phyloP scores from a whole-genome alignment of 441 rosid genomes.

The Dalechampia spathulata region DNA sequence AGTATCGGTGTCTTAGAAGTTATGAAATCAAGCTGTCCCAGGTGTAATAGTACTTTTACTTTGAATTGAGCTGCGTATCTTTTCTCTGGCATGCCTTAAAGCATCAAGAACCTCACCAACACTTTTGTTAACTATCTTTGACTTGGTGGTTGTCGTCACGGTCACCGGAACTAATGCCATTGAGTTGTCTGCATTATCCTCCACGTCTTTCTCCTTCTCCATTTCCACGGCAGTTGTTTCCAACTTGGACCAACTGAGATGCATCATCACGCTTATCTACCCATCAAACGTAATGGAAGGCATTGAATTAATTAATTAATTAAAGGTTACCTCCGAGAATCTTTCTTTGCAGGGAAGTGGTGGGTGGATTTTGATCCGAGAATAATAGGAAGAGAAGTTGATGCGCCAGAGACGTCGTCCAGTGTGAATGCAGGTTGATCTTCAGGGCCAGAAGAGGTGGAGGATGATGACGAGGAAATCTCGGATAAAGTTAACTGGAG shows the following conservation, averaged over 20 bases:
- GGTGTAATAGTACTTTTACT: constrained; percentile 28
- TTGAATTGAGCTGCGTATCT: constrained; percentile 33
- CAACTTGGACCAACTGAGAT: constrained; percentile 19
- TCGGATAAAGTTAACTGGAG: constrained; percentile 30
- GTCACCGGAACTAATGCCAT: constrained; percentile 35
- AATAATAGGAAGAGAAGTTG: constrained; percentile 9
- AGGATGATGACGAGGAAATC: constrained; percentile 15
- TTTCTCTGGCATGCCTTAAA: constrained; percentile 42
- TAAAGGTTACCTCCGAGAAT: constrained; percentile 19
- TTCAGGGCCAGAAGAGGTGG: constrained; percentile 29
- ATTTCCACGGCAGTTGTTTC: constrained; percentile 8
- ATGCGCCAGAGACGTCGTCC: constrained; percentile 1
- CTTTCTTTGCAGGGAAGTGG: constrained; percentile 13
- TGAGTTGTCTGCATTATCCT: constrained; percentile 27
- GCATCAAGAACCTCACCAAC: constrained; percentile 45
- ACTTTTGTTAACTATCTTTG: constrained; percentile 18
- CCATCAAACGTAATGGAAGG: neutral
- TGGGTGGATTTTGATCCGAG: constrained; percentile 1
- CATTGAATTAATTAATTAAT: neutral
- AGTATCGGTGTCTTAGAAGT: too few relatives aligned
- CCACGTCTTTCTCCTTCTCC: constrained; percentile 10
- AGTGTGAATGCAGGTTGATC: constrained; percentile 19
- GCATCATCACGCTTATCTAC: neutral
- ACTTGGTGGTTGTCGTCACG: constrained; percentile 11
- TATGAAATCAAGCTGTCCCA: constrained; percentile 27